Percentiles rank a stretch among this genome's conserved stretches.
Conservation (phyloP, 140 eudicot species). For the Artemisia princeps region DNA sequence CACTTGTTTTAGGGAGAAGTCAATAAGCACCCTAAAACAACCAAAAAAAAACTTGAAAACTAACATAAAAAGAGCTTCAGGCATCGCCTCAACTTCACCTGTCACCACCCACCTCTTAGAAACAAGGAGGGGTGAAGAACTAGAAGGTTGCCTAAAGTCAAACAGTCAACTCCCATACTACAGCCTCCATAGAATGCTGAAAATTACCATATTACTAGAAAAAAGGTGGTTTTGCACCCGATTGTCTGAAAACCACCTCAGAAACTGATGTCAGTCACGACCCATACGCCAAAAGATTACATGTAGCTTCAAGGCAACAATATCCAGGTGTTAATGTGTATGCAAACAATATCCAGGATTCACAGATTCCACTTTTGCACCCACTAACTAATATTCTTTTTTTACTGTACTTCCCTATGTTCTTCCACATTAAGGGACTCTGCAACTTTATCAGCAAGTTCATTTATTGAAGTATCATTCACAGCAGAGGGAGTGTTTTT, state of each 20-base stretch:
- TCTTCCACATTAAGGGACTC: constrained; percentile 59
- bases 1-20: constrained; percentile 38
- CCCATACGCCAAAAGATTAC: constrained; percentile 21
- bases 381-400: constrained; percentile 14
- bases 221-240: constrained; percentile 8
- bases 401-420: constrained; percentile 31
- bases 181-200: constrained; percentile 3
- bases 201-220: constrained; percentile 18
- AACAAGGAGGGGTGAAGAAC: constrained; percentile 25
- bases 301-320: constrained; percentile 23
- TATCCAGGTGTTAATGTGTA: constrained; percentile 20
- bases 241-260: constrained; percentile 27
- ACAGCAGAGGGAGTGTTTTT: constrained; percentile 31
- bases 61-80: constrained; percentile 32
- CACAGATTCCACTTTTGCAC: constrained; percentile 20
- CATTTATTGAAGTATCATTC: constrained; percentile 42
- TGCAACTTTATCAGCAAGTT: constrained; percentile 60
- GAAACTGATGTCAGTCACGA: constrained; percentile 23
- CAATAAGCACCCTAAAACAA: constrained; percentile 30
- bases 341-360: constrained; percentile 8
- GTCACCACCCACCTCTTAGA: constrained; percentile 29
- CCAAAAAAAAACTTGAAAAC: constrained; percentile 21
- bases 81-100: constrained; percentile 23
- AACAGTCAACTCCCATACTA: constrained; percentile 31
- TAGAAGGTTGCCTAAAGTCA: constrained; percentile 31